phyloP scores from a whole-genome alignment of 2,329 filamentous ascomycete genomes.

The Neurospora sp. region DNA sequence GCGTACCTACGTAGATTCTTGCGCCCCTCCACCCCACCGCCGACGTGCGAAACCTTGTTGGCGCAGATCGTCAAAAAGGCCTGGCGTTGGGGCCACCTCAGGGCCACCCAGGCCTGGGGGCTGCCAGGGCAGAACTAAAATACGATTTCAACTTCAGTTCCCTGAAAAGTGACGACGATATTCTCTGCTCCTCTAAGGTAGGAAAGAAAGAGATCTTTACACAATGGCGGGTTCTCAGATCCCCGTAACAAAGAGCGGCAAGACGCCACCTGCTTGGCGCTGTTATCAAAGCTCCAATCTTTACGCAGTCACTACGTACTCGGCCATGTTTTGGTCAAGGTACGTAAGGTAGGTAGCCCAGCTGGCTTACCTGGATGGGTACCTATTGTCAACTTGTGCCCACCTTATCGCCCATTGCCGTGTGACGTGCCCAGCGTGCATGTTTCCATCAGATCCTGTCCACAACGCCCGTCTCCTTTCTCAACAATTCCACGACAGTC shows the following conservation, averaged over 20 bases:
- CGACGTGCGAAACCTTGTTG: background rate
- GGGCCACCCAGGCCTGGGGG: background rate
- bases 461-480: background rate
- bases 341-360: background rate
- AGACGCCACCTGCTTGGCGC: background rate
- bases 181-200: background rate
- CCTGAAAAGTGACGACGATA: background rate
- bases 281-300: background rate
- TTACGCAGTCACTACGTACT: background rate
- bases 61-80: background rate
- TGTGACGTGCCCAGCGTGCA: background rate
- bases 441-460: background rate
- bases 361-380: background rate
- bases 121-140: background rate
- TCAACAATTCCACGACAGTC: background rate
- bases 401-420: background rate
- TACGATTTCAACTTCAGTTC: background rate
- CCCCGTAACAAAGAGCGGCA: background rate
- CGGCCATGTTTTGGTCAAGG: background rate
- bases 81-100: background rate
- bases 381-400: background rate
- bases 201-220: background rate
- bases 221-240: background rate
- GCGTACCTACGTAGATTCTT: background rate
- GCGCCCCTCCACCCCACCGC: background rate